Evolutionary conservation across 2,329 filamentous ascomycete species (phyloP).

Genomic region (Alternaria atra): DNA sequence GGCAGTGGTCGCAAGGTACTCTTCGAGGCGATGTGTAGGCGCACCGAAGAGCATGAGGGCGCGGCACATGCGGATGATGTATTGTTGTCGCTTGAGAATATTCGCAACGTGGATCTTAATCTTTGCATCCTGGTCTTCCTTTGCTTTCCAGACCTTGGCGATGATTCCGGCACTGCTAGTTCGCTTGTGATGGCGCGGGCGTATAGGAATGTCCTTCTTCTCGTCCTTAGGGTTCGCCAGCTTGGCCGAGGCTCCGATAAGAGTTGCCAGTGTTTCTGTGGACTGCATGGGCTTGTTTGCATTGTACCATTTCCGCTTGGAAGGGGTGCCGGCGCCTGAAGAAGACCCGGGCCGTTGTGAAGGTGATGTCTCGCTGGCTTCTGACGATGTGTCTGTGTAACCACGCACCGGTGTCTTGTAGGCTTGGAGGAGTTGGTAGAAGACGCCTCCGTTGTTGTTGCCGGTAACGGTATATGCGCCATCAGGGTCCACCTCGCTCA

Average conservation of each 20-base stretch:
- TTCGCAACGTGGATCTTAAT: conserved; percentile 69
- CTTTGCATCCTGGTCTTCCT: conserved; percentile 60
- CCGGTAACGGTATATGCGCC: conserved; percentile 38
- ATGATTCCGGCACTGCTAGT: conserved; percentile 35
- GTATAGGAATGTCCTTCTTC: conserved; percentile 23
- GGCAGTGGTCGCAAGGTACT: conserved; percentile 88
- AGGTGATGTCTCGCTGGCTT: conserved; percentile 28
- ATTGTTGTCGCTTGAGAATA: conserved; percentile 80
- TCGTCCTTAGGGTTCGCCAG: conserved; percentile 41
- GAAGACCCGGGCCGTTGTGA: conserved; percentile 24
- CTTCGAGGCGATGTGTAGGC: conserved; percentile 87
- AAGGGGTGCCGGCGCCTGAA: conserved; percentile 38
- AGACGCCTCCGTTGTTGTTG: conserved; percentile 41
- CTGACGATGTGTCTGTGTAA: conserved; percentile 24
- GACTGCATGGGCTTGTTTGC: conserved; percentile 37
- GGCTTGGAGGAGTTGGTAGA: conserved; percentile 45
- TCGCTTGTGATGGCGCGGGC: conserved; percentile 32
- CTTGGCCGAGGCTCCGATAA: conserved; percentile 41
- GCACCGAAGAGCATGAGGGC: conserved; percentile 90
- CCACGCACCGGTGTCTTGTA: conserved; percentile 37
- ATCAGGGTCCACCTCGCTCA: conserved; percentile 22
- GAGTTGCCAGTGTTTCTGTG: conserved; percentile 42
- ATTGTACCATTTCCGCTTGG: conserved; percentile 43
- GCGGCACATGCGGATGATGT: conserved; percentile 84
- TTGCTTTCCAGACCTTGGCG: conserved; percentile 39